Evolutionary conservation across 2,329 filamentous ascomycete species (phyloP).

Genomic region (Helotiales sp.): DNA sequence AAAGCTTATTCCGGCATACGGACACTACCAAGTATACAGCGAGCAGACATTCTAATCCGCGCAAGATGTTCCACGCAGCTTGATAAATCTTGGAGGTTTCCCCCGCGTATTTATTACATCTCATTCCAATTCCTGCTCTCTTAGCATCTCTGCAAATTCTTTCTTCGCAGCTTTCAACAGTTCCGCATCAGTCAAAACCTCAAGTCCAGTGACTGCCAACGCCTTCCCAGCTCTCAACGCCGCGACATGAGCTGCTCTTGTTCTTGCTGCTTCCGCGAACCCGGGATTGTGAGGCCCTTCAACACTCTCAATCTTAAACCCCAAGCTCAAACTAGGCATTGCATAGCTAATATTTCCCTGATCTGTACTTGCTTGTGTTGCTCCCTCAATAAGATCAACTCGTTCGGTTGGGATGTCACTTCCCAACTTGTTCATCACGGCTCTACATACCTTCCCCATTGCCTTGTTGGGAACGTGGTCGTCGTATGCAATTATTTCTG

Average conservation of each 20-base stretch:
- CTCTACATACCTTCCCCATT: constrained; percentile 46
- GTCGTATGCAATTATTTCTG: constrained; percentile 45
- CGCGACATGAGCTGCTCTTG: constrained; percentile 25
- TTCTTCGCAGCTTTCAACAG: constrained; percentile 44
- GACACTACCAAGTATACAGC: no score
- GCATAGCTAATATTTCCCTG: constrained; percentile 59
- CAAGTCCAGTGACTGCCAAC: constrained; percentile 46
- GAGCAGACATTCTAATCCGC: no score
- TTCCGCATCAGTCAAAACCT: constrained; percentile 44
- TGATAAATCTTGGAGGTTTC: no score
- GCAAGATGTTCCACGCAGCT: no score
- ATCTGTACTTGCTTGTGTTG: constrained; percentile 56
- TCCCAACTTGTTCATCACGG: constrained; percentile 44
- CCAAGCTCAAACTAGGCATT: constrained; percentile 54
- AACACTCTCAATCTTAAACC: constrained; percentile 50
- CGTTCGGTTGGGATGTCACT: constrained; percentile 40
- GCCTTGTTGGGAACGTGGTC: constrained; percentile 56
- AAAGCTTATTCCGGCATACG: no score
- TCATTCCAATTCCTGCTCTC: neutral
- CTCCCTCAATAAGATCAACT: constrained; percentile 42
- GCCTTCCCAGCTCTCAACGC: constrained; percentile 28
- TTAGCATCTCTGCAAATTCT: constrained; percentile 37
- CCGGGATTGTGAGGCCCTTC: constrained; percentile 53
- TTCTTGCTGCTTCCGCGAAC: constrained; percentile 38
- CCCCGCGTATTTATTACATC: neutral